Percentiles rank a stretch among this genome's conserved stretches.
Evolutionary conservation across 441 rosid genomes (phyloP).

Genomic region (Breynia disticha): DNA sequence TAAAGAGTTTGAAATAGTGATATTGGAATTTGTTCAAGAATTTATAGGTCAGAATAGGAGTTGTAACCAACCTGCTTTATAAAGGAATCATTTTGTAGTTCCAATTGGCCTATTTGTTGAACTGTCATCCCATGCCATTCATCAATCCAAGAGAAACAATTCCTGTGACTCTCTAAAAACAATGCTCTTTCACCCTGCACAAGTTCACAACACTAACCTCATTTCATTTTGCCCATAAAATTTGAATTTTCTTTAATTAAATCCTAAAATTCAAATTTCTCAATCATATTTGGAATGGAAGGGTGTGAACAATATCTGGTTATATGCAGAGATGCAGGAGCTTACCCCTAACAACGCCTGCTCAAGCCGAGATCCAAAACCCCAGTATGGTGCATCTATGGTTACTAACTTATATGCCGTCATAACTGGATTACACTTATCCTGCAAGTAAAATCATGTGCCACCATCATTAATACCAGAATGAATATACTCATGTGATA

Average conservation of each 20-base stretch:
- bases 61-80: slow-evolving; percentile 27
- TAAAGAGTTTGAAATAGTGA: too few relatives aligned
- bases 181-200: slow-evolving; percentile 56
- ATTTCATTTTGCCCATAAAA: too few relatives aligned
- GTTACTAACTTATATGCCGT: slow-evolving; percentile 59
- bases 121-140: slow-evolving; percentile 58
- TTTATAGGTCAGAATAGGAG: neutral
- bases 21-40: too few relatives aligned
- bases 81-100: slow-evolving; percentile 22
- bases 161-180: slow-evolving; percentile 48
- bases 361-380: slow-evolving; percentile 57
- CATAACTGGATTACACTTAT: slow-evolving; percentile 50
- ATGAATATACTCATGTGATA: neutral
- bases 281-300: too few relatives aligned
- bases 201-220: too few relatives aligned
- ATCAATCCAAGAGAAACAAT: slow-evolving; percentile 62
- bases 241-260: too few relatives aligned
- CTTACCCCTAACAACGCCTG: slow-evolving; percentile 56
- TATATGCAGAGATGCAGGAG: slow-evolving; percentile 1
- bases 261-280: too few relatives aligned
- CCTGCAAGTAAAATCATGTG: slow-evolving; percentile 31
- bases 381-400: slow-evolving; percentile 72
- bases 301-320: too few relatives aligned
- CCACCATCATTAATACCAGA: neutral
- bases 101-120: slow-evolving; percentile 37